Evolutionary conservation across 495 filamentous ascomycete species (phyloP), one percentile per base, ranked within the genome.

Genomic region (Aspergillus nidulans): DNA sequence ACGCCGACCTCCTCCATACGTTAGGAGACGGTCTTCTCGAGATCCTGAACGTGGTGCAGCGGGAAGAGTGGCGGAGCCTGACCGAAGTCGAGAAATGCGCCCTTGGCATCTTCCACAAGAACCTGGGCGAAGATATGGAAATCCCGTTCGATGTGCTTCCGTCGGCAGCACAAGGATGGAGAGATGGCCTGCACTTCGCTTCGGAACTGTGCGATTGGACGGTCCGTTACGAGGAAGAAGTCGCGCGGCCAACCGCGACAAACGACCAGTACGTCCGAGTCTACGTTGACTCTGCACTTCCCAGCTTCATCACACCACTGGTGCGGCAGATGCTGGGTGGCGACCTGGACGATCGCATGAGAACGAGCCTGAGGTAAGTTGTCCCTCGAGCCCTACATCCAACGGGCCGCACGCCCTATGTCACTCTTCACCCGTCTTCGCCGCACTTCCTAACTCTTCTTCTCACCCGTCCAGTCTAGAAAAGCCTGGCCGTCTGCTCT

Each of bases 181-280:
- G 36, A 8, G 77, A 85, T 65, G 81, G 81, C 6, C 54, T 80
- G 54, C 74, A 83, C 19, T 84, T 80, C 61, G 68, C 74, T 6
- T 65, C 74, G 6, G 78, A 84, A 41, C 56, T 84, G 43, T 57
- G 55, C 1, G 60, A 67, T 23, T 85, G 79, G 80, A 74, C 77
- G 1, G 58, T 68, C 24, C 23, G 52, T 5, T 83, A 84, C 60
- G 79, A 83, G 58, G 63, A 62, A 30, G 46, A 53, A 36, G 59
- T 64, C 4, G 66, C 62, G 1, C 60, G 53, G 16, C 65, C 69
- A 2, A 65, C 60, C 0, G 38, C 51, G 2, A 63, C 67, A 9
- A 63, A 60, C 40, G 60, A 69, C 24, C 63, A 67, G 58, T 64
- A 65, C 39, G 66, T 65, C 30, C 24, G 64, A 38, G 56, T 67